Evolutionary conservation across 140 eudicot species (phyloP).

Genomic region (Ambrosia hybrid): DNA sequence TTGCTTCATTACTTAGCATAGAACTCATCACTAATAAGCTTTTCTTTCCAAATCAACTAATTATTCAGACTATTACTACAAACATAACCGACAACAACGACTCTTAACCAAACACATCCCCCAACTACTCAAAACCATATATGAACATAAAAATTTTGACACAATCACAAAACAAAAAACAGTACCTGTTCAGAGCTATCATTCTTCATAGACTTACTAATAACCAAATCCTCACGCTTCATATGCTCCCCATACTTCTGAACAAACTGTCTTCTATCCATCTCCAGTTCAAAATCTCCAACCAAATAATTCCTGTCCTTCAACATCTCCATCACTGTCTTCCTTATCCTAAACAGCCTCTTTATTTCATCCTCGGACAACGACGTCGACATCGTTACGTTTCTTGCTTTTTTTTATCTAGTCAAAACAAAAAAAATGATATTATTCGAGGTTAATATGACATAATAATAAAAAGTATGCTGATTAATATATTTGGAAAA

Average conservation of each 20-base stretch:
- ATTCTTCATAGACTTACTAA: conserved; percentile 44
- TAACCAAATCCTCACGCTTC: conserved; percentile 63
- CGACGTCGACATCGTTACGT: conserved; percentile 30
- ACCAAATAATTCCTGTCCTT: conserved; percentile 61
- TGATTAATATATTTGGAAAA: not conserved
- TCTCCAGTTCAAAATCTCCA: conserved; percentile 53
- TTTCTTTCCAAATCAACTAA: no score
- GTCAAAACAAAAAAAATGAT: not conserved
- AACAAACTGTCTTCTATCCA: conserved; percentile 54
- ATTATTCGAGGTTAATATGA: not conserved
- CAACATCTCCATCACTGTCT: conserved; percentile 65
- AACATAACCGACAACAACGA: no score
- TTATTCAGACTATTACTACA: no score
- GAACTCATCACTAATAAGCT: no score
- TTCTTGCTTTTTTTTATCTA: not conserved
- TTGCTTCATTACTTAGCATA: no score
- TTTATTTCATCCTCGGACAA: conserved; percentile 57
- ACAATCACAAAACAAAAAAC: not conserved
- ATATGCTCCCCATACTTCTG: conserved; percentile 58
- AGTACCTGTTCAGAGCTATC: conserved; percentile 60
- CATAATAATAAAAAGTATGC: not conserved
- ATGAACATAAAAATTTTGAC: no score
- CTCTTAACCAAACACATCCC: no score
- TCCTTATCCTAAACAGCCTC: conserved; percentile 52
- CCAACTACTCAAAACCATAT: no score